Base-by-base conservation (phyloP, 2,329 filamentous ascomycete genomes). In the Fusarium sp. region DNA sequence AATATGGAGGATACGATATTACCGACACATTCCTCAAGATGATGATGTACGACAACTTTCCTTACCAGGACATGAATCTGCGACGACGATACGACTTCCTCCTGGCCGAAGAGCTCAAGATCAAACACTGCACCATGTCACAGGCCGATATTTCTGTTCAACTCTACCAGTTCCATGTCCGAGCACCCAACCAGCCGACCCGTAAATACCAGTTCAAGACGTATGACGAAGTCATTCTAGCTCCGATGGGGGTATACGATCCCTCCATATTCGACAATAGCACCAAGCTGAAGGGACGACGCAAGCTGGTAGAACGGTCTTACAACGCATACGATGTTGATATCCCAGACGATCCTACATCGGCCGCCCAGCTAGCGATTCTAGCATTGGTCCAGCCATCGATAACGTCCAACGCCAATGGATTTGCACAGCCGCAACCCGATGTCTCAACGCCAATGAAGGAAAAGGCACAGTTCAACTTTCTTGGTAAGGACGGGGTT, bases 11-110 rank as follows among this genome's bases (percentile, higher is more conserved):
- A 1, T 88, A 85, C 69, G 95, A 99, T 75, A 90, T 98, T 33
- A 98, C 95, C 0, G 92, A 97, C 69, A 91, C 92, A 0, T 97
- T 99, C 70, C 84, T 97, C 73, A 97, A 95, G 78, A 98, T 98
- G 94, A 93, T 98, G 90, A 85, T 99, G 3, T 93, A 90, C 76
- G 93, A 97, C 74, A 90, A 95, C 70, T 97, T 99, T 69, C 94
- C 96, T 6, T 99, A 99, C 73, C 85, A 90, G 43, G 93, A 97
- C 17, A 96, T 99, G 77, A 97, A 99, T 72, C 81, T 99, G 25
- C 88, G 87, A 74, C 85, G 93, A 49, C 87, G 95, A 43, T 96
- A 97, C 71, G 95, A 99, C 73, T 97, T 94, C 67, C 78, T 98
- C 33, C 82, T 99, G 21, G 94, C 94, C 2, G 95, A 99, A 75